These are phyloP conservation scores for Micractinium conductrix DNA, from an alignment of 139 green algal species.

Conservation along the genomic window DNA sequence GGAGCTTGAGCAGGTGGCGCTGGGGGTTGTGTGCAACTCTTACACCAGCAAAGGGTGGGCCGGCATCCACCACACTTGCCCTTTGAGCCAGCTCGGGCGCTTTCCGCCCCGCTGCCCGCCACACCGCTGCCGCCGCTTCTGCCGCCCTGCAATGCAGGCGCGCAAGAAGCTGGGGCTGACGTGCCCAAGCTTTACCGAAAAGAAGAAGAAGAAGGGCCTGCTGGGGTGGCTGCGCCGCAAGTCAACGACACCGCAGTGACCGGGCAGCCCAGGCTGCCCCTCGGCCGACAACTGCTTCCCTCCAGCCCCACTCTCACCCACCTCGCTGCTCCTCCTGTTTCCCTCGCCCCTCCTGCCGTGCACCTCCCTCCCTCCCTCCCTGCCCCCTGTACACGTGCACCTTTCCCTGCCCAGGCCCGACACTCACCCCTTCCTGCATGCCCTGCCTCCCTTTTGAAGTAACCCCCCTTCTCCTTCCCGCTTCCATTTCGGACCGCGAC, in stretches of 20 bases:
- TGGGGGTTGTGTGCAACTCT: no score
- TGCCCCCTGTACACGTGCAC: neutral
- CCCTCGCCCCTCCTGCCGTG: neutral
- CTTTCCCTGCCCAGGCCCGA: no score
- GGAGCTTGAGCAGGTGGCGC: conserved; percentile 23
- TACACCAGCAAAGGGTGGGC: no score
- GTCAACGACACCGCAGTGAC: neutral
- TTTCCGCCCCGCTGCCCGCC: no score
- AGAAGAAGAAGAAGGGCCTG: conserved; percentile 18
- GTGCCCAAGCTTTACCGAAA: neutral
- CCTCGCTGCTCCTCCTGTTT: neutral
- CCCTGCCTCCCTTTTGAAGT: neutral
- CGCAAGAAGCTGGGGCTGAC: conserved; percentile 26
- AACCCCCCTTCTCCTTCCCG: neutral
- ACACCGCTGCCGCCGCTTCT: no score
- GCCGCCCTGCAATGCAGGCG: no score
- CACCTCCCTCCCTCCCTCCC: neutral
- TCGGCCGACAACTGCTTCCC: neutral
- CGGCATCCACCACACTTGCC: no score
- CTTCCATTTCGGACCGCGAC: no score
- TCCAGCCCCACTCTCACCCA: no score
- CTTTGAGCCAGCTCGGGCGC: no score
- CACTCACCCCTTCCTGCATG: no score
- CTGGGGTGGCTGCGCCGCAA: neutral
- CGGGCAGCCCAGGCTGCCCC: no score